Evolutionary conservation across 768 basidiomycete genomes (phyloP).

Genomic region (Russula sp.): DNA sequence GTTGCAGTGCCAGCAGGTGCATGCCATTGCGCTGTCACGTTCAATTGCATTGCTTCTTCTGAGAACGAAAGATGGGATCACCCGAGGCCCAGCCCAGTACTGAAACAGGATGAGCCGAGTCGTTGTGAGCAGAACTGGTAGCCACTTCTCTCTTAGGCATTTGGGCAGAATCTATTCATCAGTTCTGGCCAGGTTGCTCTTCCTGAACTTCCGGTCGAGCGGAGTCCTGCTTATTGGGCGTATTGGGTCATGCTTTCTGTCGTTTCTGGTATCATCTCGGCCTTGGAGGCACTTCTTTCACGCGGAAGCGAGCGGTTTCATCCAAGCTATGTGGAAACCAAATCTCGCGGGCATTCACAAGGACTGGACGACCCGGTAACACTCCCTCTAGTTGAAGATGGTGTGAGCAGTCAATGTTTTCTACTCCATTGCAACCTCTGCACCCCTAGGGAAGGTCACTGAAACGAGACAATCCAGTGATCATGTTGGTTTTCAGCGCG

Average conservation of each 20-base stretch:
- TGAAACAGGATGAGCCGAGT: no score
- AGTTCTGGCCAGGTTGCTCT: constrained; percentile 64
- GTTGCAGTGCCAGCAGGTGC: no score
- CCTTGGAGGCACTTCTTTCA: constrained; percentile 74
- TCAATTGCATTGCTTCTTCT: no score
- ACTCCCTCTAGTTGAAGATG: constrained; percentile 72
- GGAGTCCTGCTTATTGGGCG: constrained; percentile 69
- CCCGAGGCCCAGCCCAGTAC: no score
- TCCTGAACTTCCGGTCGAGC: constrained; percentile 64
- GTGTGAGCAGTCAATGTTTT: constrained; percentile 77
- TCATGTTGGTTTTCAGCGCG: constrained; percentile 60
- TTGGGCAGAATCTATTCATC: constrained; percentile 53
- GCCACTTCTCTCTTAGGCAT: no score
- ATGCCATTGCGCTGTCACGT: no score
- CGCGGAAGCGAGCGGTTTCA: constrained; percentile 76
- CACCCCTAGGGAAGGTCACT: constrained; percentile 36
- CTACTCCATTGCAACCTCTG: constrained; percentile 58
- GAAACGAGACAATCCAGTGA: constrained; percentile 47
- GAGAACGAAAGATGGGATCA: no score
- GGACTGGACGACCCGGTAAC: constrained; percentile 80
- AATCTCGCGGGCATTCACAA: constrained; percentile 65
- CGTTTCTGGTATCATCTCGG: constrained; percentile 59
- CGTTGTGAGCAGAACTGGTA: no score
- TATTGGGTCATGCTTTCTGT: constrained; percentile 84
- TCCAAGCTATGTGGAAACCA: constrained; percentile 82